phyloP scores from a whole-genome alignment of 495 filamentous ascomycete species.

The Ramalina intermedia region DNA sequence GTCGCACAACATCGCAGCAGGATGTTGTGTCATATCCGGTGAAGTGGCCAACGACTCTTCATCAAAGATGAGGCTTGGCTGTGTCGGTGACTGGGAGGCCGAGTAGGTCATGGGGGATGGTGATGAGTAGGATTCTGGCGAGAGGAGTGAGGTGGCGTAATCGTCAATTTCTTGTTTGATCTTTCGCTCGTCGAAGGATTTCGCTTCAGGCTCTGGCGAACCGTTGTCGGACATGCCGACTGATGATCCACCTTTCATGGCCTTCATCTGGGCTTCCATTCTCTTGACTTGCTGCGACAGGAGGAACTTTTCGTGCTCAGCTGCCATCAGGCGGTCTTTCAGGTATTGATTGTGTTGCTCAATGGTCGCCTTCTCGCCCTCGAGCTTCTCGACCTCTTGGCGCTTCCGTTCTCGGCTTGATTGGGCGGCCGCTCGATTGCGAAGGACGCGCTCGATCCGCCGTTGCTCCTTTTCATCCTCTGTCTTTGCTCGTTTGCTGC shows the following conservation, averaged over 20 bases:
- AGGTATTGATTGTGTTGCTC: slow-evolving; percentile 58
- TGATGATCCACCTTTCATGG: slow-evolving; percentile 24
- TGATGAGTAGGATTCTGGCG: slow-evolving; percentile 29
- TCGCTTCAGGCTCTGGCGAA: slow-evolving; percentile 20
- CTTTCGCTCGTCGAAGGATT: slow-evolving; percentile 9
- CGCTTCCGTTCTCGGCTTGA: slow-evolving; percentile 93
- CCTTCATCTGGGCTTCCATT: slow-evolving; percentile 41
- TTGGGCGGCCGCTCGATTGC: slow-evolving; percentile 90
- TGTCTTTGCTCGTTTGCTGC: slow-evolving; percentile 92
- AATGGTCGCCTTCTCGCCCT: slow-evolving; percentile 54
- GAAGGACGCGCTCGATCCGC: slow-evolving; percentile 88
- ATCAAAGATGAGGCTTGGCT: slow-evolving; percentile 22
- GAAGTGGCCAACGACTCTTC: slow-evolving; percentile 47
- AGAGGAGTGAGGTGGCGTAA: slow-evolving; percentile 27
- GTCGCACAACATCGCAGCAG: slow-evolving; percentile 99
- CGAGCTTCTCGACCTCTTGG: slow-evolving; percentile 79
- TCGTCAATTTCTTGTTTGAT: slow-evolving; percentile 45
- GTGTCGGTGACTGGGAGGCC: slow-evolving; percentile 21
- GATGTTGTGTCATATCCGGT: slow-evolving; percentile 97
- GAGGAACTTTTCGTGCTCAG: slow-evolving; percentile 49
- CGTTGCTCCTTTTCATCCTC: slow-evolving; percentile 98
- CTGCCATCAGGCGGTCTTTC: slow-evolving; percentile 45
- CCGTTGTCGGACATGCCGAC: slow-evolving; percentile 21
- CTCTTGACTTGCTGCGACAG: slow-evolving; percentile 51
- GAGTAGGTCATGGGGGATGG: slow-evolving; percentile 36